Percentiles rank a stretch among this genome's conserved stretches.
Evolutionary conservation across 495 filamentous ascomycete genomes (phyloP).

Genomic region (Penicillium lagena): DNA sequence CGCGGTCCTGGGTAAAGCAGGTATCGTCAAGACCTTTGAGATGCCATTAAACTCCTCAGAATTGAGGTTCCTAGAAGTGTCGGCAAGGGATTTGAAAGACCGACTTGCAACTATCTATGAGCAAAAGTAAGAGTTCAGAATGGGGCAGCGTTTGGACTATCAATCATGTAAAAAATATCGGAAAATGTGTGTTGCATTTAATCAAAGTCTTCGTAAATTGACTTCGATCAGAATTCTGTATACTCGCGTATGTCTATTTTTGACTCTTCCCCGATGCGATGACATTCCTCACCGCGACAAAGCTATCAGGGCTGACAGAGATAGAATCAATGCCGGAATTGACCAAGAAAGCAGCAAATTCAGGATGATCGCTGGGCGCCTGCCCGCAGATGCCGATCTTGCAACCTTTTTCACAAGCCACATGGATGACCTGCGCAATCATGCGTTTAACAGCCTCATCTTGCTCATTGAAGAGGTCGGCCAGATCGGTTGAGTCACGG

Average conservation of each 20-base stretch:
- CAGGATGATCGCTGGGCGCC: slow-evolving; percentile 29
- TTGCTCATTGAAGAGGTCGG: slow-evolving; percentile 27
- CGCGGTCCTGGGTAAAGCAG: slow-evolving; percentile 3
- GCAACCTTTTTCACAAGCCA: slow-evolving; percentile 13
- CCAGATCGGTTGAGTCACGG: slow-evolving; percentile 26
- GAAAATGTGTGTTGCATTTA: too few species aligned
- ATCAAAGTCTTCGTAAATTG: too few species aligned
- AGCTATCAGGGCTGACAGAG: slow-evolving; percentile 15
- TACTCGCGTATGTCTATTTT: too few species aligned
- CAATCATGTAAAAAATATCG: too few species aligned
- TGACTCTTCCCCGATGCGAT: neutral
- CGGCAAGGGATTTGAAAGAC: too few species aligned
- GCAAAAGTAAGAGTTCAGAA: too few species aligned
- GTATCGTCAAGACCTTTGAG: slow-evolving; percentile 1
- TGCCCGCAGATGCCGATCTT: slow-evolving; percentile 32
- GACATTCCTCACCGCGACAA: slow-evolving; percentile 4
- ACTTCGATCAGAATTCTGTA: too few species aligned
- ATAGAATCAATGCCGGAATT: slow-evolving; percentile 12
- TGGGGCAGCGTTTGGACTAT: too few species aligned
- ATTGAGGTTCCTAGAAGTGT: too few species aligned
- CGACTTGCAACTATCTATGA: too few species aligned
- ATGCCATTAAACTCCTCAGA: neutral
- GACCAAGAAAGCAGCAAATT: slow-evolving; percentile 25
- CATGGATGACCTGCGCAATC: slow-evolving; percentile 21
- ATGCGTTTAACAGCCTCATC: slow-evolving; percentile 31